These are phyloP conservation scores for Pyropia yezoensis DNA, from an alignment of 23 red algal genomes.

Conservation along the genomic window DNA sequence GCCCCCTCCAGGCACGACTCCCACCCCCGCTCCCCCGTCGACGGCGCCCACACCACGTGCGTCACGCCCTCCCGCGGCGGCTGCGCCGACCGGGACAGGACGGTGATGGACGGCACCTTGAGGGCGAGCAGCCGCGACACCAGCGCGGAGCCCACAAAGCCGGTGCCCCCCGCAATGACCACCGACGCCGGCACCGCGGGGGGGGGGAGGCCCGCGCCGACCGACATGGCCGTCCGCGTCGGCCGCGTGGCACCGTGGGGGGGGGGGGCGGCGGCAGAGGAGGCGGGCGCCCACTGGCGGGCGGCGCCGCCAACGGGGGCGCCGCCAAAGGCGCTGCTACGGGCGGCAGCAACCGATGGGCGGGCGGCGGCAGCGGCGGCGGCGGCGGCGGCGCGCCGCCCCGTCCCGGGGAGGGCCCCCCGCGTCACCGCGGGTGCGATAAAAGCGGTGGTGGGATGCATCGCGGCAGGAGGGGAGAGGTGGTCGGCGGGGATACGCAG, in stretches of 20 bases:
- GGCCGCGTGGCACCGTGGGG: not conserved
- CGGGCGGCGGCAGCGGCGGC: too few relatives aligned
- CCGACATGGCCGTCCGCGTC: not conserved
- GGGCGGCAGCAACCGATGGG: too few relatives aligned
- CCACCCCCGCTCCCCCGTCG: not conserved
- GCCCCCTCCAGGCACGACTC: conserved; percentile 15
- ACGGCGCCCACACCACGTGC: conserved; percentile 1
- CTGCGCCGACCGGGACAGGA: conserved; percentile 32
- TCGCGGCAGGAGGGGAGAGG: too few relatives aligned
- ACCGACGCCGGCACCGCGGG: not conserved
- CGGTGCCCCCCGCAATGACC: conserved; percentile 69
- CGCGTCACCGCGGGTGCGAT: too few relatives aligned
- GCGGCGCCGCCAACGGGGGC: too few relatives aligned
- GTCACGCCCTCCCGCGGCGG: conserved; percentile 3
- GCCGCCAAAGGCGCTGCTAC: too few relatives aligned
- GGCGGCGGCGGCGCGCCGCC: too few relatives aligned
- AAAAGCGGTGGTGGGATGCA: too few relatives aligned
- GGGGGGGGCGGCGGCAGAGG: not conserved
- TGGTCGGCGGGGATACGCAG: too few relatives aligned
- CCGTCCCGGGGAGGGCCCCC: too few relatives aligned
- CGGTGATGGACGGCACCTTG: conserved; percentile 16
- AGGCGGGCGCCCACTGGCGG: too few relatives aligned
- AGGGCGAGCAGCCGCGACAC: conserved; percentile 21
- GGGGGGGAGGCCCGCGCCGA: not conserved
- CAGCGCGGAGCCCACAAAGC: conserved; percentile 75